A percentile compares a stretch with the other conserved stretches of the same genome.
phyloP scores from a whole-genome alignment of 352 stramenopile species.

The Pythium rhizo-oryzae region DNA sequence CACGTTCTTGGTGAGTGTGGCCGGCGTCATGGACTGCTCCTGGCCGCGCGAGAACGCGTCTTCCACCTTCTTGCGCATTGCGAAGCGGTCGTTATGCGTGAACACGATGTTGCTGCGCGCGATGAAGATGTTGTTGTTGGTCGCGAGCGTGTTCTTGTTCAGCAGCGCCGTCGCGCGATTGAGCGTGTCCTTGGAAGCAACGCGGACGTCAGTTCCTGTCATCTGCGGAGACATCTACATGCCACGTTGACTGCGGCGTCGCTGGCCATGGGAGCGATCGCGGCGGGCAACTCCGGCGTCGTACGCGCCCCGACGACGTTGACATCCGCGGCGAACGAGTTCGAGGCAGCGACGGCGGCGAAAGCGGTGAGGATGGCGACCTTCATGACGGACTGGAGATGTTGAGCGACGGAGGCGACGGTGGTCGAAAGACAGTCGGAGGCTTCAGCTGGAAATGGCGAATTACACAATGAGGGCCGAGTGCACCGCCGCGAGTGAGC shows the following conservation, averaged over 20 bases:
- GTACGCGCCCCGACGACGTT: constrained; percentile 11
- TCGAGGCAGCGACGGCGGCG: constrained; percentile 8
- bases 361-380: constrained; percentile 11
- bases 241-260: constrained; percentile 16
- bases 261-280: background rate
- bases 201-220: constrained; percentile 4
- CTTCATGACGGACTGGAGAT: constrained; percentile 16
- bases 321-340: constrained; percentile 17
- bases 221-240: constrained; percentile 1
- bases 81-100: constrained; percentile 39
- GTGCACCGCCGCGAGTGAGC: too few species aligned
- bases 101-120: constrained; percentile 38
- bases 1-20: constrained; percentile 22
- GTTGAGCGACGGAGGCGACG: too few species aligned
- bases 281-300: background rate
- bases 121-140: constrained; percentile 43
- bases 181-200: constrained; percentile 29
- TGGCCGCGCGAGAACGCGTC: constrained; percentile 9
- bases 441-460: background rate
- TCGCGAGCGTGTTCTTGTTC: constrained; percentile 48
- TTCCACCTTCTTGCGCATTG: constrained; percentile 29
- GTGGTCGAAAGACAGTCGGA: background rate
- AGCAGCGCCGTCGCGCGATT: constrained; percentile 35
- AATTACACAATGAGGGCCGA: constrained; percentile 1
- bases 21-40: constrained; percentile 12